Conservation (phyloP, 164 flowering plant species). For the Nymphaea colorata region DNA sequence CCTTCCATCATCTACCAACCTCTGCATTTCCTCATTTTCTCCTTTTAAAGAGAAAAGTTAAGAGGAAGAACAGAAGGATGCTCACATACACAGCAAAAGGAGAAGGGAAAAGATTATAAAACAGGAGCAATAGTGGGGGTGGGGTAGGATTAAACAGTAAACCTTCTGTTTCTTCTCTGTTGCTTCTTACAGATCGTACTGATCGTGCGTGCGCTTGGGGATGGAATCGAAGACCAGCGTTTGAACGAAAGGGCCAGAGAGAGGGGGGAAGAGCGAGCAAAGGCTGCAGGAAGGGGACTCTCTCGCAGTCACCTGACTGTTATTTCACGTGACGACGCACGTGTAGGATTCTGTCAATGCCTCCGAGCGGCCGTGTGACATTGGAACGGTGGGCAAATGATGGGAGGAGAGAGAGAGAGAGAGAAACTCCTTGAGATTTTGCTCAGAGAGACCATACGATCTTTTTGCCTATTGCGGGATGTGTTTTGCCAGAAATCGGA, state of each 20-base stretch:
- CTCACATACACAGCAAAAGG: not conserved
- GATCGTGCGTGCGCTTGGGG: too few species aligned
- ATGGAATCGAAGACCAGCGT: too few species aligned
- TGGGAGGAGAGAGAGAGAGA: too few species aligned
- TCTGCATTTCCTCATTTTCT: not conserved
- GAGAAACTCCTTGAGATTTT: not conserved
- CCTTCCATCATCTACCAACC: not conserved
- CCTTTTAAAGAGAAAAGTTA: not conserved
- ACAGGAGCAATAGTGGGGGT: not conserved
- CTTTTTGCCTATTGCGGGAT: not conserved
- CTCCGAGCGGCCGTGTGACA: not conserved
- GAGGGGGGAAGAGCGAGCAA: too few species aligned
- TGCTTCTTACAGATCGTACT: not conserved
- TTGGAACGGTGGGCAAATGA: too few species aligned
- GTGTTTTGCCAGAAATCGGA: not conserved
- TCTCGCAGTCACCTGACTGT: not conserved
- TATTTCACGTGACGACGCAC: not conserved
- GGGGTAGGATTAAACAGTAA: not conserved
- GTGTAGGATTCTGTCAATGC: not conserved
- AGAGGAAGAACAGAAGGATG: not conserved
- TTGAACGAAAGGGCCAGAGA: too few species aligned
- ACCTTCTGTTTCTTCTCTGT: not conserved
- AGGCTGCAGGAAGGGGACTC: too few species aligned
- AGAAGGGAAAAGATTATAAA: not conserved
- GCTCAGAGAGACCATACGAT: not conserved